Conservation (phyloP, 2,329 filamentous ascomycete species). For the Colletotrichum plurivorum region DNA sequence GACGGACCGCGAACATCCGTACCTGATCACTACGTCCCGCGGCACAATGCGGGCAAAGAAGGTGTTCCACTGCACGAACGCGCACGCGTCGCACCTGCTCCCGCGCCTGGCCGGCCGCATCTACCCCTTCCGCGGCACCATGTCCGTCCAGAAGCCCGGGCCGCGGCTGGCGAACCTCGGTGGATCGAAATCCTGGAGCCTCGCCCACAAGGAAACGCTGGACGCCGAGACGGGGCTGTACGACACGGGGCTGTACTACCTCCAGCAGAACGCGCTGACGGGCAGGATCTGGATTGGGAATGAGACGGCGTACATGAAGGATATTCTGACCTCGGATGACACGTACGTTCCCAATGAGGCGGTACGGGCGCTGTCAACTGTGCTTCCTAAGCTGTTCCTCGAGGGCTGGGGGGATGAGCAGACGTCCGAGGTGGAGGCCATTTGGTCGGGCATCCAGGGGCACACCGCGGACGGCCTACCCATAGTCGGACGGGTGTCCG, state of each 20-base stretch:
- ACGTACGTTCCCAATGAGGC: neutral
- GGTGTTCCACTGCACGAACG: slow-evolving; percentile 60
- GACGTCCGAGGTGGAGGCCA: slow-evolving; percentile 23
- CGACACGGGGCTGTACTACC: slow-evolving; percentile 35
- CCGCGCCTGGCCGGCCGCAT: slow-evolving; percentile 54
- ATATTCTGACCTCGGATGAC: slow-evolving; percentile 32
- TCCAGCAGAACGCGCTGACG: slow-evolving; percentile 20
- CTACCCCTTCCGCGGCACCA: slow-evolving; percentile 56
- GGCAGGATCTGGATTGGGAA: slow-evolving; percentile 36
- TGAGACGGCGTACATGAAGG: slow-evolving; percentile 26
- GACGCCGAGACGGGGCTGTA: slow-evolving; percentile 10
- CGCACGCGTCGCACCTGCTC: slow-evolving; percentile 56
- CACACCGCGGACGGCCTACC: slow-evolving; percentile 37
- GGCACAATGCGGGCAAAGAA: slow-evolving; percentile 51
- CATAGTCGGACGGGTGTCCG: slow-evolving; percentile 27
- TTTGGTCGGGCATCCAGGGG: slow-evolving; percentile 32
- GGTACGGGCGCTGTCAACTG: neutral
- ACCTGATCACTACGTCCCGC: slow-evolving; percentile 51
- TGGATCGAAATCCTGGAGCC: slow-evolving; percentile 40
- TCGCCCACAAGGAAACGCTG: neutral
- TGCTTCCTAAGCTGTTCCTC: slow-evolving; percentile 30
- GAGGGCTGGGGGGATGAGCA: slow-evolving; percentile 1
- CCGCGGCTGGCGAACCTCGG: slow-evolving; percentile 30
- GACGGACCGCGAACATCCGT: slow-evolving; percentile 40
- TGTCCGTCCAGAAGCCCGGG: slow-evolving; percentile 56